phyloP scores from a whole-genome alignment of 352 stramenopile genomes.

The Pythium dissimile region DNA sequence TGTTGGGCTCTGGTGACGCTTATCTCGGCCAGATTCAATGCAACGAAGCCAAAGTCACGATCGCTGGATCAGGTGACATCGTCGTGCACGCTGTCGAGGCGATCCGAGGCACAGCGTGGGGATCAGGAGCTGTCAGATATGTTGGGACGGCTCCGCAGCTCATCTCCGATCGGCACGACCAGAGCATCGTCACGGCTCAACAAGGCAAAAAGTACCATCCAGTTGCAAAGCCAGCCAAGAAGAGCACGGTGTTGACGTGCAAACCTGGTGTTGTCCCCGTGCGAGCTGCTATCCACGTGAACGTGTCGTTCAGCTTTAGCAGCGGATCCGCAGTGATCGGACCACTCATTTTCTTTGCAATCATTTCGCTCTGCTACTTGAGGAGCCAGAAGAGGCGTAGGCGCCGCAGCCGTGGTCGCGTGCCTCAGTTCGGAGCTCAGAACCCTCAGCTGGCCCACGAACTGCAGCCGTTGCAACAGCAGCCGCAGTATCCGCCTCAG shows the following conservation, averaged over 20 bases:
- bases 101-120: conserved; percentile 12
- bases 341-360: conserved; percentile 13
- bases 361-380: conserved; percentile 23
- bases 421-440: conserved; percentile 1
- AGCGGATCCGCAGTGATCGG: conserved; percentile 2
- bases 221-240: conserved; percentile 18
- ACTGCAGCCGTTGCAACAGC: conserved; percentile 8
- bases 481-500: not conserved
- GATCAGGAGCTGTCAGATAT: conserved; percentile 24
- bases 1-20: conserved; percentile 15
- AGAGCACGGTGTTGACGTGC: conserved; percentile 4
- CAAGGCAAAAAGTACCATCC: conserved; percentile 20
- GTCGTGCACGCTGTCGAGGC: conserved; percentile 12
- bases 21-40: conserved; percentile 8
- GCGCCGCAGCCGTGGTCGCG: conserved; percentile 4
- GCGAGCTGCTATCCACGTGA: conserved; percentile 7
- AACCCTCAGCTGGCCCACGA: not conserved
- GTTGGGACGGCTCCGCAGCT: conserved; percentile 13
- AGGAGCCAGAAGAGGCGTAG: conserved; percentile 13
- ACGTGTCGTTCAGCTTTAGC: not conserved
- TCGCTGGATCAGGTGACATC: conserved; percentile 12
- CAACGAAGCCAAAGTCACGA: conserved; percentile 13
- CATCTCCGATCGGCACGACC: conserved; percentile 23
- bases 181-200: conserved; percentile 13
- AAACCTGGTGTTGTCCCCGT: not conserved